phyloP scores from a whole-genome alignment of 345 rosid genomes.

The Luvunga scandens region DNA sequence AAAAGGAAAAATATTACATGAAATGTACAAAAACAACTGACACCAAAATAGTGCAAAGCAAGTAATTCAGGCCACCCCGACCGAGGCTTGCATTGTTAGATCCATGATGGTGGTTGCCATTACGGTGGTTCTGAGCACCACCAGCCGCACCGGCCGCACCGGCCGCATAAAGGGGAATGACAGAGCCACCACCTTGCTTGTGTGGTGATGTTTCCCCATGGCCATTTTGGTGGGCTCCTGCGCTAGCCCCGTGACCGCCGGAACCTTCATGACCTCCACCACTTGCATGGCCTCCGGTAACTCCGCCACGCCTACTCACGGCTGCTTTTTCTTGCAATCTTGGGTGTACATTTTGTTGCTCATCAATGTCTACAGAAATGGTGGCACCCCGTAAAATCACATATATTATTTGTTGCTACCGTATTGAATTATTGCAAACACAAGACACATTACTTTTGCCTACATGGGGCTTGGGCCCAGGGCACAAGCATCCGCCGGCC shows the following conservation, averaged over 20 bases:
- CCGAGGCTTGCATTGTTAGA: not conserved
- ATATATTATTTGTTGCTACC: not conserved
- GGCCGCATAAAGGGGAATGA: conserved; percentile 24
- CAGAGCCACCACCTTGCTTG: not conserved
- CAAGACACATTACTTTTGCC: no score
- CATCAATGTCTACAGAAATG: not conserved
- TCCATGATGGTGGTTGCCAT: not conserved
- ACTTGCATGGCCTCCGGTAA: not conserved
- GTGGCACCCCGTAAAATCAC: not conserved
- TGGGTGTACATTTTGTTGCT: not conserved
- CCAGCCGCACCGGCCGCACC: conserved; percentile 21
- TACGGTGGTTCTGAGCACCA: not conserved
- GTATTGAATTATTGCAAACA: no score
- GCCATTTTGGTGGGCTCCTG: not conserved
- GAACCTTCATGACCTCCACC: conserved; percentile 11
- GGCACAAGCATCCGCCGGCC: not conserved
- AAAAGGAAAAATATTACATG: not conserved
- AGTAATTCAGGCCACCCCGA: not conserved
- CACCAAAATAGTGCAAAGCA: not conserved
- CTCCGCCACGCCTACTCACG: conserved; percentile 19
- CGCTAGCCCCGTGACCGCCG: not conserved
- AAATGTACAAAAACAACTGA: not conserved
- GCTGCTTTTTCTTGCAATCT: not conserved
- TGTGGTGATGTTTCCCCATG: not conserved
- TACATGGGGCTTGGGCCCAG: not conserved